Evolutionary conservation across 441 rosid species (phyloP).

Genomic region (Pelargonium fulgidum): DNA sequence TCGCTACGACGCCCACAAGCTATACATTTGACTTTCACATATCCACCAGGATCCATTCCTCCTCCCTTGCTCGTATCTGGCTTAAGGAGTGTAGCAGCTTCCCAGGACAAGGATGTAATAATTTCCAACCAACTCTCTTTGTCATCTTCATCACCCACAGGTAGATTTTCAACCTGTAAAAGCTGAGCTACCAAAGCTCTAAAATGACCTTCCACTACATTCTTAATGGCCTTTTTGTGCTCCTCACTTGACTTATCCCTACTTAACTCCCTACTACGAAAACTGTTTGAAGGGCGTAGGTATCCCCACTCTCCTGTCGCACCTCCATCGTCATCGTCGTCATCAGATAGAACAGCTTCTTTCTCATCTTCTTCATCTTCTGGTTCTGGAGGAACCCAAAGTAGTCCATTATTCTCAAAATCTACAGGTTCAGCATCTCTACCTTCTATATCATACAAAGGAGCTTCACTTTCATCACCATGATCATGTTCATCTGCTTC

Average conservation of each 20-base stretch:
- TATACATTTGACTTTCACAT: constrained; percentile 93
- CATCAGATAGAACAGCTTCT: constrained; percentile 59
- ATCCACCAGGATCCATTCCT: constrained; percentile 99
- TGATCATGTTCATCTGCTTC: constrained; percentile 46
- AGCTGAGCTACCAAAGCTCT: constrained; percentile 92
- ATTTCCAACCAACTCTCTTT: constrained; percentile 87
- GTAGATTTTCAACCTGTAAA: constrained; percentile 79
- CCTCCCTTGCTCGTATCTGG: constrained; percentile 95
- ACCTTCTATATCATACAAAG: constrained; percentile 50
- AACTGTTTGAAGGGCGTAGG: constrained; percentile 55
- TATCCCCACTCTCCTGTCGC: constrained; percentile 84
- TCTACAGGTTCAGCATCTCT: constrained; percentile 62
- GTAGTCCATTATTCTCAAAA: constrained; percentile 78
- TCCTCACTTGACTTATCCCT: constrained; percentile 72
- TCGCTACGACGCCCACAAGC: constrained; percentile 81
- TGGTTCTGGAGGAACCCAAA: constrained; percentile 98
- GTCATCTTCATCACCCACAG: constrained; percentile 54
- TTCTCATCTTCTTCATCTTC: constrained; percentile 96
- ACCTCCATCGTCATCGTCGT: constrained; percentile 46
- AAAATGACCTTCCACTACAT: constrained; percentile 93
- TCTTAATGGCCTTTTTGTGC: constrained; percentile 77
- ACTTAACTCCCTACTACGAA: constrained; percentile 68
- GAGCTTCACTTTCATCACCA: constrained; percentile 51
- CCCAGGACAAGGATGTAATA: constrained; percentile 94
- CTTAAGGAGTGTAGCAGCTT: constrained; percentile 87